These are phyloP conservation scores for Rhododendron simsii DNA, from an alignment of 148 eudicot species.

Conservation along the genomic window DNA sequence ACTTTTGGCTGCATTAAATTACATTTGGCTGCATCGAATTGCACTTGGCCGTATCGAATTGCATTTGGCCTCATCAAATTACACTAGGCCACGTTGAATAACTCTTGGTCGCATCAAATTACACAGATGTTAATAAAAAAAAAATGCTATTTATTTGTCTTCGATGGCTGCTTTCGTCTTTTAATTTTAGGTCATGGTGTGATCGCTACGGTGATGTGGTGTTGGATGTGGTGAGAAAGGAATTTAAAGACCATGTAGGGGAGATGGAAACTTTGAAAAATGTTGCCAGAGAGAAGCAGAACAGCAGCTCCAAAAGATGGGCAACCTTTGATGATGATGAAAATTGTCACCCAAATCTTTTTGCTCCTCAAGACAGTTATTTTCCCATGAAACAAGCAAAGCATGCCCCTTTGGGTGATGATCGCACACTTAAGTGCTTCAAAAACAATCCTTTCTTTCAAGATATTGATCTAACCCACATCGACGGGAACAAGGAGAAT, in stretches of 20 bases:
- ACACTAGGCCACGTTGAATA: no score
- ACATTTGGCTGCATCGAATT: no score
- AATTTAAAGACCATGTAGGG: conserved; percentile 57
- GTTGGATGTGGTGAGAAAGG: conserved; percentile 61
- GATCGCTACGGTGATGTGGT: conserved; percentile 66
- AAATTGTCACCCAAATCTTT: conserved; percentile 70
- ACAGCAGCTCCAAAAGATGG: conserved; percentile 49
- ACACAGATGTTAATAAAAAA: no score
- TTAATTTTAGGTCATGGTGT: conserved; percentile 57
- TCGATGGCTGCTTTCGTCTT: neutral
- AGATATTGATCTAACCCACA: neutral
- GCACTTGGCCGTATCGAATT: no score
- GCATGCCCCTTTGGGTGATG: conserved; percentile 9
- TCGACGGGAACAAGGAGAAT: neutral
- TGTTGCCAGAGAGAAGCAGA: conserved; percentile 37
- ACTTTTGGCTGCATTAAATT: no score
- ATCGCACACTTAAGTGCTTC: conserved; percentile 13
- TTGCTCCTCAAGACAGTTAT: conserved; percentile 23
- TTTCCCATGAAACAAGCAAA: conserved; percentile 23
- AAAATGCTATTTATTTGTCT: neutral
- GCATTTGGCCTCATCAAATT: no score
- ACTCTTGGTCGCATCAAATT: no score
- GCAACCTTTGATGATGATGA: conserved; percentile 69
- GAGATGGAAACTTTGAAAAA: conserved; percentile 38
- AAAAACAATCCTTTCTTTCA: conserved; percentile 25